Percentiles rank a stretch among this genome's conserved stretches.
phyloP scores from a whole-genome alignment of 2,329 filamentous ascomycete species.

The Aureobasidium sp. region DNA sequence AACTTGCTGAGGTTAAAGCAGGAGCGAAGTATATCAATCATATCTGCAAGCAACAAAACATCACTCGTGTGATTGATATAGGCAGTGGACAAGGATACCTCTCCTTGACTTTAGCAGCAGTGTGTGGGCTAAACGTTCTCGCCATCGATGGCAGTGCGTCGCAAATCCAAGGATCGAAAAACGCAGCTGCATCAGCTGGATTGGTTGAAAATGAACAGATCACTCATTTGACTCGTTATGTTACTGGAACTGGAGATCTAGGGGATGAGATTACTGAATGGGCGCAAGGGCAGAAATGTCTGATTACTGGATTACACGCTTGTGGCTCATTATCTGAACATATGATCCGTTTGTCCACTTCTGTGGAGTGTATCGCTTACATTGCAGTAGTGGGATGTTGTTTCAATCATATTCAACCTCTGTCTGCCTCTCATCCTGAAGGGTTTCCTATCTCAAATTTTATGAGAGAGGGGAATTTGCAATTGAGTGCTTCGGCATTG shows the following conservation, averaged over 20 bases:
- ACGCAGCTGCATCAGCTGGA: slow-evolving; percentile 11
- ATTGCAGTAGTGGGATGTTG: slow-evolving; percentile 14
- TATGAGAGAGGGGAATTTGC: slow-evolving; percentile 11
- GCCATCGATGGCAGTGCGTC: slow-evolving; percentile 14
- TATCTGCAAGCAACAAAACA: slow-evolving; percentile 10
- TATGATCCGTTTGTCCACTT: slow-evolving; percentile 12
- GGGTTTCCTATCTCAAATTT: slow-evolving; percentile 14
- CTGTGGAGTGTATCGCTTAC: neutral
- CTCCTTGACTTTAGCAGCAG: slow-evolving; percentile 11
- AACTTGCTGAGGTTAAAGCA: slow-evolving; percentile 12
- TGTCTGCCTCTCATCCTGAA: neutral
- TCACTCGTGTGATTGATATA: slow-evolving; percentile 13
- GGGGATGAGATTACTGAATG: slow-evolving; percentile 5
- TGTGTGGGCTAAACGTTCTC: slow-evolving; percentile 11
- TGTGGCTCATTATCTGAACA: slow-evolving; percentile 14
- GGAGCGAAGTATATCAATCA: slow-evolving; percentile 13
- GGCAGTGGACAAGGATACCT: slow-evolving; percentile 16
- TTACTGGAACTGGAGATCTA: slow-evolving; percentile 1
- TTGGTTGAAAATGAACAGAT: slow-evolving; percentile 12
- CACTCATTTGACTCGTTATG: slow-evolving; percentile 12
- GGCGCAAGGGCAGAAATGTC: slow-evolving; percentile 7
- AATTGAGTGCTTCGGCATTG: slow-evolving; percentile 12
- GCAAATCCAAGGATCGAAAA: slow-evolving; percentile 14
- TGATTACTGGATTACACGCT: slow-evolving; percentile 14
- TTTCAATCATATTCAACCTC: slow-evolving; percentile 13